Percentiles rank a stretch among this genome's conserved stretches.
Conservation (phyloP, 352 stramenopile genomes). For the Phytophthora fragariaefolia region DNA sequence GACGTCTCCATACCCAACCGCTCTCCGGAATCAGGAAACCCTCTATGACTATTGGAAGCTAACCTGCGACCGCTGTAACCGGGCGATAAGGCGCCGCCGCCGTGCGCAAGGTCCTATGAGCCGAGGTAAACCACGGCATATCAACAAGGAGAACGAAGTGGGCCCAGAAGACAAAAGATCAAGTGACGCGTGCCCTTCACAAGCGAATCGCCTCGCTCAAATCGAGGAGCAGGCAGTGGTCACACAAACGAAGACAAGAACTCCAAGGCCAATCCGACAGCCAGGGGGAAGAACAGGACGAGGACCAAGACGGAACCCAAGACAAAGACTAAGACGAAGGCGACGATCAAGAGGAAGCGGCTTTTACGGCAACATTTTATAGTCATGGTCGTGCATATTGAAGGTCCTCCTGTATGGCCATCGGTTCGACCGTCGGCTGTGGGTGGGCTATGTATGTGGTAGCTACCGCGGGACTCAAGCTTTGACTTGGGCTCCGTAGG, state of each 20-base stretch:
- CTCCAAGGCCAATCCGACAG: not conserved
- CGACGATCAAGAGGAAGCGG: not conserved
- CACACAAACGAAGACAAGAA: not conserved
- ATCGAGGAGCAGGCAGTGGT: not conserved
- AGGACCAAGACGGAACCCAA: not conserved
- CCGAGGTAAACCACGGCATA: not conserved
- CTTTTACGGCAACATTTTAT: not conserved
- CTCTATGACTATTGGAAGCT: not conserved
- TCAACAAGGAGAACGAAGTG: not conserved
- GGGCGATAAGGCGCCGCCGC: not conserved
- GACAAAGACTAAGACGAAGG: not conserved
- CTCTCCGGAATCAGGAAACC: not conserved
- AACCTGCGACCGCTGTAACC: not conserved
- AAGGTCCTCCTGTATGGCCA: not conserved
- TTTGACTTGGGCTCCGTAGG: not conserved
- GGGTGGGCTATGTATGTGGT: conserved; percentile 1
- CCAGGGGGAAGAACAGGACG: not conserved
- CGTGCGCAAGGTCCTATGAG: not conserved
- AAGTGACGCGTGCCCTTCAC: not conserved
- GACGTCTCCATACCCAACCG: not conserved
- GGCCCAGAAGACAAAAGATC: not conserved
- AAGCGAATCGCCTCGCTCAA: not conserved
- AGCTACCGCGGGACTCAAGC: not conserved
- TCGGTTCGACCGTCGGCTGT: not conserved
- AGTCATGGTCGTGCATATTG: not conserved